Percentiles rank a stretch among this genome's conserved stretches.
Evolutionary conservation across 148 eudicot species (phyloP).

Genomic region (Simmondsia chinensis): DNA sequence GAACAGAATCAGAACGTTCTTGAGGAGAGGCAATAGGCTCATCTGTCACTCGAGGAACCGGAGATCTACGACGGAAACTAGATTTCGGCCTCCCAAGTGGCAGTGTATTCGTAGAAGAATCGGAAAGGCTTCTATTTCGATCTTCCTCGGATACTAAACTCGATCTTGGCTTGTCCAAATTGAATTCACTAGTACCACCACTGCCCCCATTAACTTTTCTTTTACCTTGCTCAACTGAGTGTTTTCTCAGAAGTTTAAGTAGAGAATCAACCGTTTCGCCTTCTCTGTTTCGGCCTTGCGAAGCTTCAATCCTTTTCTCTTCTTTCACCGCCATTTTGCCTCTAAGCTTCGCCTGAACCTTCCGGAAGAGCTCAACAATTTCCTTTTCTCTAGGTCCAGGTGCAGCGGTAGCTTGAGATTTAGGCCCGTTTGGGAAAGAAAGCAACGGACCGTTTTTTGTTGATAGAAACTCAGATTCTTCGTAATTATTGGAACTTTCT

Average conservation of each 20-base stretch:
- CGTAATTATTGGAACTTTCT: constrained; percentile 48
- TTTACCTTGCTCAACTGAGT: constrained; percentile 65
- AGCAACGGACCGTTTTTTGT: constrained; percentile 65
- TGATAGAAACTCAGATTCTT: constrained; percentile 60
- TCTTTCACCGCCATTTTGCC: constrained; percentile 61
- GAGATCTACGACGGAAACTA: constrained; percentile 65
- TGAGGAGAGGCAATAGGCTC: constrained; percentile 16
- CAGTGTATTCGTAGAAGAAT: constrained; percentile 20
- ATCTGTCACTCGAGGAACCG: constrained; percentile 34
- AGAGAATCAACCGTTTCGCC: constrained; percentile 71
- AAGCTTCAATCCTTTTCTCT: constrained; percentile 51
- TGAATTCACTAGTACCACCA: constrained; percentile 25
- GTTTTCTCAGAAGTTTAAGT: constrained; percentile 69
- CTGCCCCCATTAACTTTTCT: constrained; percentile 29
- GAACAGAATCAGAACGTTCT: constrained; percentile 12
- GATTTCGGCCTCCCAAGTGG: constrained; percentile 56
- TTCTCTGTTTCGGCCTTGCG: constrained; percentile 51
- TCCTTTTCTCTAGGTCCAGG: constrained; percentile 80
- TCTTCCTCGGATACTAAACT: constrained; percentile 26
- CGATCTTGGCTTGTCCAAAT: constrained; percentile 31
- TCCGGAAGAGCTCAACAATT: constrained; percentile 70
- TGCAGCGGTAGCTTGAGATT: constrained; percentile 47
- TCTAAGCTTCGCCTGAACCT: constrained; percentile 76
- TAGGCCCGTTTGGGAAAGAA: constrained; percentile 36
- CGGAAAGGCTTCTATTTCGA: constrained; percentile 21